phyloP scores from a whole-genome alignment of 345 rosid species.

The Psidium friedrichsthalianum region DNA sequence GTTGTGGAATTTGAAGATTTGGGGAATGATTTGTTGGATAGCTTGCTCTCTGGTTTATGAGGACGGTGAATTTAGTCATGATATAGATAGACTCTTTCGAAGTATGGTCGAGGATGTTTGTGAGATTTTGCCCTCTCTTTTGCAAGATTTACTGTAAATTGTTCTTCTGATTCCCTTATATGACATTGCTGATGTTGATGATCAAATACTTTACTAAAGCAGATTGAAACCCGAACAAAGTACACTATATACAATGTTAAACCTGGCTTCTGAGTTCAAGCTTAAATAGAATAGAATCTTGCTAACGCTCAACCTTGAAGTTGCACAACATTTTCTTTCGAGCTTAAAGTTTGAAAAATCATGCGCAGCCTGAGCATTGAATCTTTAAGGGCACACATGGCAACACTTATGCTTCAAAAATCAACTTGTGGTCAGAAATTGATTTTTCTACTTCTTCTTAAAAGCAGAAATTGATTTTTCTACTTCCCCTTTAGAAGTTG shows the following conservation, averaged over 20 bases:
- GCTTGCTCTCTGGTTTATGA: constrained; percentile 47
- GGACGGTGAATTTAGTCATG: neutral
- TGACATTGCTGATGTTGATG: neutral
- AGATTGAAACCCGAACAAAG: neutral
- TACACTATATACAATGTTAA: neutral
- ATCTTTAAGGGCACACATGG: neutral
- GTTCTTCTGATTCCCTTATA: neutral
- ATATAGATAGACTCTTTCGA: neutral
- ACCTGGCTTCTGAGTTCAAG: neutral
- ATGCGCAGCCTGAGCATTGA: neutral
- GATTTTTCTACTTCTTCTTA: too few species aligned
- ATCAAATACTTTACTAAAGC: neutral
- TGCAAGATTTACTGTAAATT: neutral
- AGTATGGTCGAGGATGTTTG: neutral
- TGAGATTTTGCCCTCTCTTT: neutral
- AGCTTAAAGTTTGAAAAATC: neutral
- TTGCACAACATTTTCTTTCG: neutral
- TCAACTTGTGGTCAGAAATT: too few species aligned
- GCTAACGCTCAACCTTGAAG: neutral
- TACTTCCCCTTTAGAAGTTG: too few species aligned
- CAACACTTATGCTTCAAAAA: too few species aligned
- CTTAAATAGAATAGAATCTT: neutral
- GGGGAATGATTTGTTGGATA: constrained; percentile 66
- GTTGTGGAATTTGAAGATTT: constrained; percentile 53
- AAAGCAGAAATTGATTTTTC: too few species aligned